These are phyloP conservation scores for Clarkia xantiana DNA, from an alignment of 345 rosid species.

Conservation along the genomic window DNA sequence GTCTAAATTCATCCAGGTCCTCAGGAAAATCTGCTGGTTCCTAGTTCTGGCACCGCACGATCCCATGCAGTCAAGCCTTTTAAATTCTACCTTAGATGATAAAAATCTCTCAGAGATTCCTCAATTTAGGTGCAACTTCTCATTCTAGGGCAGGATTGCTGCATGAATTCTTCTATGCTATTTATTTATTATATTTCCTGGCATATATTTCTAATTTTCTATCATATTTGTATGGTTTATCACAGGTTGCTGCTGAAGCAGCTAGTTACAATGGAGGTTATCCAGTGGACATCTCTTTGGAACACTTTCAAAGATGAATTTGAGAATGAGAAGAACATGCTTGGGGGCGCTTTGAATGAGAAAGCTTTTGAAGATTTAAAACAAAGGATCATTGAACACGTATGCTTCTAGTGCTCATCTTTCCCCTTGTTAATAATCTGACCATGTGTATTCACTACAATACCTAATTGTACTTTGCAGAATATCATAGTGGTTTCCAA, in stretches of 20 bases:
- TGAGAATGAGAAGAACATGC: slow-evolving; percentile 65
- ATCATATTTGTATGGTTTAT: slow-evolving; percentile 1
- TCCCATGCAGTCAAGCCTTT: slow-evolving; percentile 75
- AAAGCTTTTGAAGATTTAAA: slow-evolving; percentile 93
- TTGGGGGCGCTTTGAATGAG: slow-evolving; percentile 78
- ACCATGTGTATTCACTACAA: not conserved
- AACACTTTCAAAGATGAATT: slow-evolving; percentile 68
- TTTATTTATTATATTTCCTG: no score
- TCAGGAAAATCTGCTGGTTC: slow-evolving; percentile 80
- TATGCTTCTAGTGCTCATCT: slow-evolving; percentile 13
- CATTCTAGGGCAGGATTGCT: not conserved
- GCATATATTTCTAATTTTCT: not conserved
- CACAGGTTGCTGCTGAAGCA: slow-evolving; percentile 68
- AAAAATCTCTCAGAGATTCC: slow-evolving; percentile 70
- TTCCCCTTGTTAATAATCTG: not conserved
- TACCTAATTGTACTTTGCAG: slow-evolving; percentile 29
- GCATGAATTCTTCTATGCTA: not conserved
- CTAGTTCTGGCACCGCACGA: slow-evolving; percentile 61
- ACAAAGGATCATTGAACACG: slow-evolving; percentile 91
- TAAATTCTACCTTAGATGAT: slow-evolving; percentile 66
- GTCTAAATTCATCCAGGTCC: slow-evolving; percentile 22
- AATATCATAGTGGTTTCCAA: slow-evolving; percentile 92
- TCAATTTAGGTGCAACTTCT: slow-evolving; percentile 43
- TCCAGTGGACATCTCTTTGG: slow-evolving; percentile 96
- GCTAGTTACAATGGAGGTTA: slow-evolving; percentile 93